Evolutionary conservation across 163 green algal species (phyloP).

Genomic region (Prototheca wickerhamii): DNA sequence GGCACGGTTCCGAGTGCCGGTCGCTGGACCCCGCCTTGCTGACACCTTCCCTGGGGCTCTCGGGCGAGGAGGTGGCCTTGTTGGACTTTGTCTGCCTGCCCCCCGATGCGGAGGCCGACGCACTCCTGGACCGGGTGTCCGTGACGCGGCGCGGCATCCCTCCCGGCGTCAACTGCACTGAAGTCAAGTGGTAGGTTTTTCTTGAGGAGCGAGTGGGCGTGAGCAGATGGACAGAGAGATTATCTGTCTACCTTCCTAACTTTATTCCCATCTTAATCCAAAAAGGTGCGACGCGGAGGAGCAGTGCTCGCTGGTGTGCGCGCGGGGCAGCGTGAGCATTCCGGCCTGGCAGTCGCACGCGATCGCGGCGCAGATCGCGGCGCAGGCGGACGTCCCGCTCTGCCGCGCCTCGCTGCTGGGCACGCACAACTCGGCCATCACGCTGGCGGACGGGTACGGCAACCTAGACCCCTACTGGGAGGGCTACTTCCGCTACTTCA

Average conservation of each 20-base stretch:
- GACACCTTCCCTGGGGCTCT: too few relatives aligned
- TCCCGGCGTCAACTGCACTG: slow-evolving; percentile 22
- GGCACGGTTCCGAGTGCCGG: not conserved
- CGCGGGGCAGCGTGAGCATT: slow-evolving; percentile 41
- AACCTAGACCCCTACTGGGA: slow-evolving; percentile 49
- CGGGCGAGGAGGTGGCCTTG: slow-evolving; percentile 8
- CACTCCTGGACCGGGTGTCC: not conserved
- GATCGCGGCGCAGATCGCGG: slow-evolving; percentile 22
- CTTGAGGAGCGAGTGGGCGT: too few relatives aligned
- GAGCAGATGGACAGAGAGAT: not conserved
- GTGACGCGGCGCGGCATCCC: slow-evolving; percentile 22
- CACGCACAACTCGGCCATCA: slow-evolving; percentile 70
- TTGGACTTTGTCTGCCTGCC: slow-evolving; percentile 20
- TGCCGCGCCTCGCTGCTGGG: slow-evolving; percentile 52
- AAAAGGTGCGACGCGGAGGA: slow-evolving; percentile 50
- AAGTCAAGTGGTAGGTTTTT: slow-evolving; percentile 29
- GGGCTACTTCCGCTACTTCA: slow-evolving; percentile 48
- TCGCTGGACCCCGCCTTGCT: not conserved
- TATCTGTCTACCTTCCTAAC: not conserved
- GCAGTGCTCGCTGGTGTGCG: slow-evolving; percentile 37
- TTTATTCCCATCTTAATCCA: too few relatives aligned
- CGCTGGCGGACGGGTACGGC: slow-evolving; percentile 66
- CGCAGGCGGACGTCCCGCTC: slow-evolving; percentile 34
- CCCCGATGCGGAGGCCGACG: not conserved
- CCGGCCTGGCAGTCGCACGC: slow-evolving; percentile 41